Evolutionary conservation across 1,284 basidiomycete genomes (phyloP), one percentile per base, ranked within the genome.

Genomic region (Fomitopsis betulina): DNA sequence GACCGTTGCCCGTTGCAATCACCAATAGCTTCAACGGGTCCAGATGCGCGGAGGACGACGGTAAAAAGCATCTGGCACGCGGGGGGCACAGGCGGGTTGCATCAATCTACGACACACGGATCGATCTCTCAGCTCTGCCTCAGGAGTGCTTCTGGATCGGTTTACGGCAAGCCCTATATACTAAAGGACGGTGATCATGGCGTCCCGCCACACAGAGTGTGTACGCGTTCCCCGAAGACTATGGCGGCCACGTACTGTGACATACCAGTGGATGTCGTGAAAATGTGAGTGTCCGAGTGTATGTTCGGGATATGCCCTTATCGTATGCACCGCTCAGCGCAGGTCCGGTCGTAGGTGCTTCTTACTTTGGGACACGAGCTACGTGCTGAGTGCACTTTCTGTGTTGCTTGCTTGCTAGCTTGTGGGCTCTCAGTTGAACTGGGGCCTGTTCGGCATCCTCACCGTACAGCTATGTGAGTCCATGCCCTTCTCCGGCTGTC

Each of bases 371-470:
- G 5, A 10, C n/a, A 9, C 45, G 27, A 15, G 8, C 10, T 15
- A 13, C 10, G 49, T 21, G 17, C 15, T 21, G 32, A 51, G 13
- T n/a, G n/a, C 7, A 19, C 17, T 10, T 21, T 15, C 25, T 35
- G 7, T 42, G 17, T 19, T 58, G 38, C 47, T 21, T n/a, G n/a
- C n/a, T n/a, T n/a, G n/a, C n/a, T 19, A 62, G 61, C 40, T 62
- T 2, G 25, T 62, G 9, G 63, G 64, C 7, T 56, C 65, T 50
- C 54, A 68, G 17, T 65, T 67, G 55, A 69, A 67, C 56, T 69
- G 66, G 66, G 67, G 58, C 21, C 58, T 69, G n/a, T 69, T 64
- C 52, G 66, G 67, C 45, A 60, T 57, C 25, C 57, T 67, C 10
- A 52, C 50, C 19, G 61, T 65, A 19, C 67, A 69, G 59, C 35